These are phyloP conservation scores for Quercus parvula DNA, from an alignment of 306 rosid species.

Conservation along the genomic window DNA sequence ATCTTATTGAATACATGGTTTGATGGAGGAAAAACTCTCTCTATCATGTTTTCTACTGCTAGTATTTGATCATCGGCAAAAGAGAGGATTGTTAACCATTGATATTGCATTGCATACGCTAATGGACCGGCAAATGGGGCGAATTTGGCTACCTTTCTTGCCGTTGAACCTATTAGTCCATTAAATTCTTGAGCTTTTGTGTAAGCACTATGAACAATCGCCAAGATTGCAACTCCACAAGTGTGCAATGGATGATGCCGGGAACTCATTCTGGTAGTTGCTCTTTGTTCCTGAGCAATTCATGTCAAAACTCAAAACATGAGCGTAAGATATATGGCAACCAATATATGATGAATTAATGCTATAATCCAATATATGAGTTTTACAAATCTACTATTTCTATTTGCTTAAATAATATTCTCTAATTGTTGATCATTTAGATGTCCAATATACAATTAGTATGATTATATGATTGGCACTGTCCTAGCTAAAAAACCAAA, in stretches of 20 bases:
- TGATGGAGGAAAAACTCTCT: constrained; percentile 57
- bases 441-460: not conserved
- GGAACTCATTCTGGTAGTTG: constrained; percentile 28
- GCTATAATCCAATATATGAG: too few species aligned
- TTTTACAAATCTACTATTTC: not conserved
- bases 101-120: constrained; percentile 29
- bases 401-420: too few species aligned
- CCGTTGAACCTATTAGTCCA: constrained; percentile 50
- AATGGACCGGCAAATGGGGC: constrained; percentile 38
- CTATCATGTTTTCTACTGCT: constrained; percentile 26
- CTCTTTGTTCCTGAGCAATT: constrained; percentile 30
- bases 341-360: not conserved
- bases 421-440: not conserved
- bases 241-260: constrained; percentile 61
- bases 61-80: constrained; percentile 50
- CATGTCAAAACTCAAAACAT: not conserved
- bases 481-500: too few species aligned
- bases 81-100: constrained; percentile 47
- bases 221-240: constrained; percentile 48
- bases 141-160: constrained; percentile 28
- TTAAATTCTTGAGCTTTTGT: constrained; percentile 38
- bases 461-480: too few species aligned
- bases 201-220: constrained; percentile 32
- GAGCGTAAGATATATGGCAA: not conserved
- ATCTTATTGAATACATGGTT: constrained; percentile 41